phyloP scores from a whole-genome alignment of 2,329 filamentous ascomycete species.

The Madurella fahalii region DNA sequence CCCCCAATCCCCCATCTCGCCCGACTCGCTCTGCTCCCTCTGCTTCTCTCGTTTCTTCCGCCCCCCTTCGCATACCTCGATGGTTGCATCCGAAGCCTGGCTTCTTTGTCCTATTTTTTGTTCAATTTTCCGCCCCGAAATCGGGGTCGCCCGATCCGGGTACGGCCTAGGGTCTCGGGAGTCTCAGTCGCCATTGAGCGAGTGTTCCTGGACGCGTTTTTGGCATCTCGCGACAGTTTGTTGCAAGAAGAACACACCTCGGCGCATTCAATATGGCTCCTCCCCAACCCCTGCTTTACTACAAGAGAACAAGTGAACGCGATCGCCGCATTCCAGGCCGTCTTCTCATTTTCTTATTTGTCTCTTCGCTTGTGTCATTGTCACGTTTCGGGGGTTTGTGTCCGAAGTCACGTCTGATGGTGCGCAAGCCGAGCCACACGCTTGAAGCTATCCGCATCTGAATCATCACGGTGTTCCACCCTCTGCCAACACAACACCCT shows the following conservation, averaged over 20 bases:
- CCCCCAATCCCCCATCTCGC: conserved; percentile 18
- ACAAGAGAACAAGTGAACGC: conserved; percentile 2
- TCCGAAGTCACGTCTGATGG: conserved; percentile 26
- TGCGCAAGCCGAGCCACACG: conserved; percentile 1
- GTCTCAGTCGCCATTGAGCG: not conserved
- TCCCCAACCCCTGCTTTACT: conserved; percentile 25
- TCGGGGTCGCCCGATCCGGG: conserved; percentile 2
- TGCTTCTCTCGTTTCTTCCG: conserved; percentile 23
- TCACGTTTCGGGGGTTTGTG: conserved; percentile 2
- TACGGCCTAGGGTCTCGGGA: conserved; percentile 2
- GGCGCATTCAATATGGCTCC: conserved; percentile 21
- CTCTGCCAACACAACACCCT: conserved; percentile 3
- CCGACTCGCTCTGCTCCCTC: conserved; percentile 19
- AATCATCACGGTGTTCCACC: conserved; percentile 1
- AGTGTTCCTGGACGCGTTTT: conserved; percentile 20
- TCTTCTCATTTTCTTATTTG: conserved; percentile 12
- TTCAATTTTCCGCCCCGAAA: conserved; percentile 14
- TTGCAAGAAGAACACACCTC: conserved; percentile 12
- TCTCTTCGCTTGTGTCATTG: not conserved
- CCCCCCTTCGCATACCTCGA: not conserved
- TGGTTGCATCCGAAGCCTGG: conserved; percentile 5
- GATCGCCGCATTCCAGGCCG: conserved; percentile 15
- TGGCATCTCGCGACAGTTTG: conserved; percentile 14
- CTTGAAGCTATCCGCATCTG: conserved; percentile 27
- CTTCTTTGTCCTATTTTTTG: conserved; percentile 21